Percentiles rank a stretch among this genome's conserved stretches.
Conservation (phyloP, 768 basidiomycete species). For the Kwoniella mangroviensis region DNA sequence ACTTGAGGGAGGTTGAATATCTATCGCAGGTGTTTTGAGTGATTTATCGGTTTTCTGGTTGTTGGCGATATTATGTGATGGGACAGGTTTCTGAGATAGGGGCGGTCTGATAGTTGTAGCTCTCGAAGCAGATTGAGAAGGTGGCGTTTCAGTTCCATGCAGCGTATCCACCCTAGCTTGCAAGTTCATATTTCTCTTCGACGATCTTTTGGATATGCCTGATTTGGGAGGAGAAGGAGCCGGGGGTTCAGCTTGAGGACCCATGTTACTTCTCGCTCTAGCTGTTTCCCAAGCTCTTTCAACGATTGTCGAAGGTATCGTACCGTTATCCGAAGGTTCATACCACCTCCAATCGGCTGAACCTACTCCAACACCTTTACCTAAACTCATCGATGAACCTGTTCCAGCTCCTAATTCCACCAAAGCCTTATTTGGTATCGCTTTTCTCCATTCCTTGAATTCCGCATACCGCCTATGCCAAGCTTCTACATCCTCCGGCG, state of each 20-base stretch:
- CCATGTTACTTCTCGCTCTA: constrained; percentile 5
- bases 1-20: constrained; percentile 12
- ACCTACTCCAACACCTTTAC: constrained; percentile 10
- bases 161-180: constrained; percentile 14
- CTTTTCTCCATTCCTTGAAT: constrained; percentile 29
- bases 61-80: background rate
- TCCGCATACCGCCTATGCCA: constrained; percentile 20
- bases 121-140: constrained; percentile 10
- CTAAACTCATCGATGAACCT: background rate
- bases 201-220: background rate
- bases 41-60: background rate
- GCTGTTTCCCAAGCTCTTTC: constrained; percentile 4
- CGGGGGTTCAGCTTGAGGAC: constrained; percentile 15
- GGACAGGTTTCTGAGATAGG: background rate
- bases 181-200: constrained; percentile 2
- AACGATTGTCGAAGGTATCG: constrained; percentile 13
- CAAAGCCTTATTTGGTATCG: constrained; percentile 11
- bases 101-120: constrained; percentile 1
- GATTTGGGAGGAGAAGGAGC: constrained; percentile 9
- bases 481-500: constrained; percentile 16
- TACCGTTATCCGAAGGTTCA: constrained; percentile 16
- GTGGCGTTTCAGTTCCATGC: background rate
- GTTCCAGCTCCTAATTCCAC: background rate
- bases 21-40: constrained; percentile 13
- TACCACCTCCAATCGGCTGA: constrained; percentile 16